These are phyloP conservation scores for Auxenochlorella pyrenoidosa DNA, from an alignment of 139 green algal genomes.

Conservation along the genomic window DNA sequence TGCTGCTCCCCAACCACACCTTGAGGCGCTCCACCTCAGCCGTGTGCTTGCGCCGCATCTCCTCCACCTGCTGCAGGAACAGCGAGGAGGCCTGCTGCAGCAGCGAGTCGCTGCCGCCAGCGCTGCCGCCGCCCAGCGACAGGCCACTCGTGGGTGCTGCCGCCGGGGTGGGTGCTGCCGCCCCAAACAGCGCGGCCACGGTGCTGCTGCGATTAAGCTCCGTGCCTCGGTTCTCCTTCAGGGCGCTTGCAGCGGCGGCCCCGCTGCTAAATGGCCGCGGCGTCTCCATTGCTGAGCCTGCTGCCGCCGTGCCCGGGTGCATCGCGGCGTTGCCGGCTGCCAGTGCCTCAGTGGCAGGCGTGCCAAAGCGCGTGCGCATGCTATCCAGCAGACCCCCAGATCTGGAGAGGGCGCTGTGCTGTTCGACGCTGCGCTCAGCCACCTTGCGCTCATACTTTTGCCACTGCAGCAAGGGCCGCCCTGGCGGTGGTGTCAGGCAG, in stretches of 20 bases:
- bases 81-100: conserved; percentile 53
- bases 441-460: conserved; percentile 46
- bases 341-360: not conserved
- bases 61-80: conserved; percentile 55
- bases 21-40: conserved; percentile 51
- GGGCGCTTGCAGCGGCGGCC: not conserved
- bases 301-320: not conserved
- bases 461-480: conserved; percentile 38
- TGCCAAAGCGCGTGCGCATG: conserved; percentile 37
- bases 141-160: not conserved
- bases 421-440: conserved; percentile 27
- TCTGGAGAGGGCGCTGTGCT: conserved; percentile 21
- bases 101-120: conserved; percentile 18
- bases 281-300: not conserved
- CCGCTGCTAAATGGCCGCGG: not conserved
- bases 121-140: not conserved
- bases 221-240: not conserved
- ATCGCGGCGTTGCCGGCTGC: not conserved
- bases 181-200: not conserved
- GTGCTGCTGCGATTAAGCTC: conserved; percentile 3
- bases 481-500: no score
- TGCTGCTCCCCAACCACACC: not conserved
- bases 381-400: conserved; percentile 24
- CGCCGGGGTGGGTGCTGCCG: not conserved
- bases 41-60: conserved; percentile 48